Evolutionary conservation across 805 yeast genomes (phyloP).

Genomic region (Schizosaccharomyces octosporus): DNA sequence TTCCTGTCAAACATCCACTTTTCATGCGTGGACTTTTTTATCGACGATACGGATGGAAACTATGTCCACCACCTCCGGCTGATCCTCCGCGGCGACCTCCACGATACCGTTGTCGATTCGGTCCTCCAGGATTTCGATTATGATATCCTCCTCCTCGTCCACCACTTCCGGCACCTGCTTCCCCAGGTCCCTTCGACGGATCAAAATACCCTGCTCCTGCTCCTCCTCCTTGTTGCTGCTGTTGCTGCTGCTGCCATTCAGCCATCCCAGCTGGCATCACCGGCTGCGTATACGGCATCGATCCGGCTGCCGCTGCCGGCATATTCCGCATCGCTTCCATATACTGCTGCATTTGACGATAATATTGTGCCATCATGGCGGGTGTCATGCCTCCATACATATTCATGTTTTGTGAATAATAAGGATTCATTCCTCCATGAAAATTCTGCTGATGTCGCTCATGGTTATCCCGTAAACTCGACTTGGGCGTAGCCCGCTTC

Average conservation of each 20-base stretch:
- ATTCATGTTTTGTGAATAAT: constrained; percentile 4
- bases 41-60: constrained; percentile 1
- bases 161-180: too few species aligned
- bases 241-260: not conserved
- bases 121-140: not conserved
- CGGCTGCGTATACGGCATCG: not conserved
- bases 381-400: constrained; percentile 16
- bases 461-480: constrained; percentile 6
- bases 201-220: not conserved
- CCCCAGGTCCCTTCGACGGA: not conserved
- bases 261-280: not conserved
- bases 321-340: constrained; percentile 14
- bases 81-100: not conserved
- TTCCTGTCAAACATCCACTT: too few species aligned
- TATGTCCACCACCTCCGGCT: not conserved
- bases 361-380: constrained; percentile 19
- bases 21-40: not conserved
- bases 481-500: constrained; percentile 21
- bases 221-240: not conserved
- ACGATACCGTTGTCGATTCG: not conserved
- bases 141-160: not conserved
- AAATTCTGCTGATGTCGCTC: constrained; percentile 1
- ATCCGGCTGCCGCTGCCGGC: not conserved
- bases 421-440: constrained; percentile 3
- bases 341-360: constrained; percentile 18